Conservation (phyloP, 2,329 filamentous ascomycete species). For the Nothophaeocryptopus gaeumannii region DNA sequence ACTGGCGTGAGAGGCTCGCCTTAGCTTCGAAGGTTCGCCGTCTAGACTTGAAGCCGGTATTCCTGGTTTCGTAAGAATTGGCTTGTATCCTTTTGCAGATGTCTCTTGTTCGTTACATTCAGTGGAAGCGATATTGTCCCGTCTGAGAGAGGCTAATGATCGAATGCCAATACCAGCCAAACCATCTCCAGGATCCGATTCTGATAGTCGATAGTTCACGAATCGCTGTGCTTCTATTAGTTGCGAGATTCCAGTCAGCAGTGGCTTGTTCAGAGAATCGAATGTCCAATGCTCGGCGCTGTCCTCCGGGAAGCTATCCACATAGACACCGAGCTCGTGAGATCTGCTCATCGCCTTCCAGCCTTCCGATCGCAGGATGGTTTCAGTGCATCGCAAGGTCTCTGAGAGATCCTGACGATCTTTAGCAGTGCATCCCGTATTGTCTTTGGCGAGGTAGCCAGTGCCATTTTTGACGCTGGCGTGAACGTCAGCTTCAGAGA, state of each 20-base stretch:
- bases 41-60: slow-evolving; percentile 42
- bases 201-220: slow-evolving; percentile 41
- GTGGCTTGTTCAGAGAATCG: slow-evolving; percentile 37
- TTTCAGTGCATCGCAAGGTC: slow-evolving; percentile 64
- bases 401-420: slow-evolving; percentile 62
- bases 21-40: slow-evolving; percentile 34
- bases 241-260: slow-evolving; percentile 58
- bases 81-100: slow-evolving; percentile 7
- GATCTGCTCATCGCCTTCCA: slow-evolving; percentile 66
- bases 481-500: slow-evolving; percentile 60
- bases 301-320: slow-evolving; percentile 64
- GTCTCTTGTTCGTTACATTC: background rate
- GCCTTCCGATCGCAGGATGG: slow-evolving; percentile 58
- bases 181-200: slow-evolving; percentile 32
- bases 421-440: slow-evolving; percentile 56
- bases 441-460: slow-evolving; percentile 63
- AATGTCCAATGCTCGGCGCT: slow-evolving; percentile 67
- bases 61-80: slow-evolving; percentile 35
- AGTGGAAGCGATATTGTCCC: too few species aligned
- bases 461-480: slow-evolving; percentile 64
- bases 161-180: slow-evolving; percentile 32
- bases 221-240: slow-evolving; percentile 55
- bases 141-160: slow-evolving; percentile 21
- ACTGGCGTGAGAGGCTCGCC: background rate
- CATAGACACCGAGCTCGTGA: slow-evolving; percentile 74